phyloP scores from a whole-genome alignment of 768 basidiomycete genomes.

The Mycena pura region DNA sequence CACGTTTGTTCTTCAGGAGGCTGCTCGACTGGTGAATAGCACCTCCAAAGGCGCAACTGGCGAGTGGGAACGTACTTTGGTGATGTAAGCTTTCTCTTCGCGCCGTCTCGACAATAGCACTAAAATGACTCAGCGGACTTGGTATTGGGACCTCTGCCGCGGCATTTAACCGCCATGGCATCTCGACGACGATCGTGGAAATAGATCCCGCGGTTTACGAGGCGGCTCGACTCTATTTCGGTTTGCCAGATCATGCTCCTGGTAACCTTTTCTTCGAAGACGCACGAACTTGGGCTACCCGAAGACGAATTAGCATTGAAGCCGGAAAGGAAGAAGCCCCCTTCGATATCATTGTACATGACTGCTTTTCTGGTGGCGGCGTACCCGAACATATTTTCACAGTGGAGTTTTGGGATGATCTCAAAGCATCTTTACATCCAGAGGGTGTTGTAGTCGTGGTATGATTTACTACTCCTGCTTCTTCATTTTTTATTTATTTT shows the following conservation, averaged over 20 bases:
- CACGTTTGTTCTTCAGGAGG: constrained; percentile 89
- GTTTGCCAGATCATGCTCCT: constrained; percentile 68
- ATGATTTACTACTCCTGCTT: constrained; percentile 35
- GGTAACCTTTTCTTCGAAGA: constrained; percentile 76
- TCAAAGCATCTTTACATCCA: constrained; percentile 66
- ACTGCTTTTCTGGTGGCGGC: constrained; percentile 94
- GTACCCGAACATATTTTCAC: constrained; percentile 89
- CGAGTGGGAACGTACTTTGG: constrained; percentile 59
- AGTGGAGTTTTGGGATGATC: constrained; percentile 78
- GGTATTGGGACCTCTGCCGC: constrained; percentile 85
- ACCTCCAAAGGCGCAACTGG: constrained; percentile 41
- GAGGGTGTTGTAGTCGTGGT: constrained; percentile 86
- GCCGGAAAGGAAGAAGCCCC: constrained; percentile 38
- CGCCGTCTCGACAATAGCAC: constrained; percentile 13
- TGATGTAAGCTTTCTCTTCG: constrained; percentile 61
- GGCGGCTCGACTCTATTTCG: constrained; percentile 82
- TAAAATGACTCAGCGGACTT: constrained; percentile 68
- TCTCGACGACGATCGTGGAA: constrained; percentile 86
- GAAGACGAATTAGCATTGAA: constrained; percentile 39
- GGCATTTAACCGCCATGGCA: constrained; percentile 70
- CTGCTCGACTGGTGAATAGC: constrained; percentile 70
- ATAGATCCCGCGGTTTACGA: constrained; percentile 91
- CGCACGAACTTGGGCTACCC: constrained; percentile 72
- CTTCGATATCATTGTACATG: constrained; percentile 84
- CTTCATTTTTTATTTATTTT: neutral